These are phyloP conservation scores for Naganishia vaughanmartiniae DNA, from an alignment of 768 basidiomycete species.

Conservation along the genomic window DNA sequence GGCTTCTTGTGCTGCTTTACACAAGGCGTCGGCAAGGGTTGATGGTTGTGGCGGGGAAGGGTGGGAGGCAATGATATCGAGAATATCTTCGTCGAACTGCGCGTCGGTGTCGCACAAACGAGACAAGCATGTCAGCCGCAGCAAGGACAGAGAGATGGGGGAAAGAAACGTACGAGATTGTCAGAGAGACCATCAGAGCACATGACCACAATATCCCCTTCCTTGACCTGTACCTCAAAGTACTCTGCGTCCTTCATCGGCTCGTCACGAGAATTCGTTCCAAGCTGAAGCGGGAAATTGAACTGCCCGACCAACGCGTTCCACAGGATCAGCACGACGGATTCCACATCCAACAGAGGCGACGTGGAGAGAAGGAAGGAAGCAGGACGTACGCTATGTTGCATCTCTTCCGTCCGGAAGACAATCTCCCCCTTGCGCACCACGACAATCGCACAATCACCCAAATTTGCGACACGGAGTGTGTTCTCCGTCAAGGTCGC, in stretches of 20 bases:
- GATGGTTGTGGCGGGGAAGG: conserved; percentile 33
- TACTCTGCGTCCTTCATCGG: conserved; percentile 66
- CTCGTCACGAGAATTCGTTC: conserved; percentile 59
- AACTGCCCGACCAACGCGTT: conserved; percentile 55
- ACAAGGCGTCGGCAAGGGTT: conserved; percentile 45
- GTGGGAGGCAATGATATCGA: conserved; percentile 49
- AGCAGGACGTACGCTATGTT: conserved; percentile 66
- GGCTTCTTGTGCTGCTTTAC: conserved; percentile 42
- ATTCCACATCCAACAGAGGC: no score
- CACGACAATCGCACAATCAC: conserved; percentile 70
- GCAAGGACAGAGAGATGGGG: not conserved
- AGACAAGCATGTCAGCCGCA: not conserved
- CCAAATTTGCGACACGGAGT: conserved; percentile 48
- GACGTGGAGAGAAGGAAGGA: no score
- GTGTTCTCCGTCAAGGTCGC: conserved; percentile 52
- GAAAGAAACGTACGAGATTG: conserved; percentile 45
- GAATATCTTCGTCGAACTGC: conserved; percentile 52
- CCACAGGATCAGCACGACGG: no score
- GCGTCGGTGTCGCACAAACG: not conserved
- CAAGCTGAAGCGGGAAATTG: conserved; percentile 50
- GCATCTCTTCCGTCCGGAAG: conserved; percentile 90
- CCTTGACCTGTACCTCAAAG: conserved; percentile 55
- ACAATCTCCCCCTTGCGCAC: conserved; percentile 69
- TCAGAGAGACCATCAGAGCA: conserved; percentile 52
- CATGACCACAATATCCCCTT: conserved; percentile 53